Base-by-base conservation (phyloP, 805 yeast species). In the Kurtzmaniella cleridarum region DNA sequence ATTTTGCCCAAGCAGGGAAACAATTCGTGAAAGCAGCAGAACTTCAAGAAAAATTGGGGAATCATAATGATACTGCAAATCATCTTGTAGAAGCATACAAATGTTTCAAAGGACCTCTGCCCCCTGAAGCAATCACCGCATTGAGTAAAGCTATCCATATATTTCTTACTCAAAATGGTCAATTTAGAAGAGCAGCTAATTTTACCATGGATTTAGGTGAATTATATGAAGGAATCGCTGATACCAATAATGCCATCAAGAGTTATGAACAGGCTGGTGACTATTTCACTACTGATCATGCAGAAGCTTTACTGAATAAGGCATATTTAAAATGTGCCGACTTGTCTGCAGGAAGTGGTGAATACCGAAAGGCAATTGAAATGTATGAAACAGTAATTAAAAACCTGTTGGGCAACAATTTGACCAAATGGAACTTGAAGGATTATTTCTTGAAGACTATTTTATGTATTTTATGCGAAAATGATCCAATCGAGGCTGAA, bases 151-250 rank as follows among this genome's bases (percentile, higher is more conserved):
- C 98, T 0, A 81, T 91, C 43, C 81, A 78, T 45, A 73, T 87
- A 55, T 91, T 90, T 60, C 64, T 67, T 45, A 88, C 95, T 1
- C 73, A 79, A 45, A 79, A 86, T 50, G 99, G 99, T 10, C 96
- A 91, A 60, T 93, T 93, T 65, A 79, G 98, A 59, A 75, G 98
- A 59, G 96, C 95, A 17, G 98, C 98, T 10, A 88, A 88, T 56
- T 90, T 84, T 66, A 84, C 90, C 57, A 78, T 84, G 70, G 98
- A 93, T 57, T 71, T 93, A 54, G 98, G 90, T 9, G 89, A 80
- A 48, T 61, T 91, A 34, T 87, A 85, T 55, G 98, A 91, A 62
- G 75, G 75, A 34, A 65, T 87, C 15, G 74, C 74, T 36, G 91
- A 90, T 53, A 60, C 67, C 26, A 66, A 71, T 17, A 76, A 76